Evolutionary conservation across 2,329 filamentous ascomycete species (phyloP), one percentile per base, ranked within the genome.

Genomic region (Coniella lustricola): DNA sequence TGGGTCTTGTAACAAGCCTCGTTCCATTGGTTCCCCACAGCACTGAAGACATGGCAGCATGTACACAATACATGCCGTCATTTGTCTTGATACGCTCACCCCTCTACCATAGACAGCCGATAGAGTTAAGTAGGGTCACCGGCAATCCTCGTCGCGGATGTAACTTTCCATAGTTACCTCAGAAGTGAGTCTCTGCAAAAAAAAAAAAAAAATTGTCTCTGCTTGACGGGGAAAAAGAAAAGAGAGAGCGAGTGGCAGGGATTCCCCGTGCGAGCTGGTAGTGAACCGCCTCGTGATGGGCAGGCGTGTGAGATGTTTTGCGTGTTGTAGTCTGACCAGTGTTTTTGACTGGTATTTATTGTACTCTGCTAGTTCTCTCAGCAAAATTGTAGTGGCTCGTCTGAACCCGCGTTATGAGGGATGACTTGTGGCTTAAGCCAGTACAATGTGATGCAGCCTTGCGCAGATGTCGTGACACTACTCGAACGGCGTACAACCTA

Each of bases 61-160:
- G 12, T 18, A 17, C 1, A 14, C 32, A 17, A 4, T 29, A 17
- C n/a, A 12, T 9, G 16, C 38, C n/a, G 3, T 3, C 22, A 36
- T 8, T 16, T 21, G 13, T n/a, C n/a, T 9, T 12, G 10, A 9
- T 22, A 40, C n/a, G n/a, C 21, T 4, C 33, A 38, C 16, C 7
- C 33, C 12, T 35, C 13, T 13, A 7, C 21, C 44, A 50, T 20
- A 49, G 10, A 21, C 4, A 22, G 5, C n/a, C n/a, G 36, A 32
- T 32, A 50, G 33, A 25, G 31, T 42, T 52, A n/a, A 49, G 32
- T 45, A 34, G n/a, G 49, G 53, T 49, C 50, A 48, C 60, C 57
- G 56, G 56, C 55, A 61, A 61, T 61, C 58, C 56, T 32, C 52
- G 55, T 55, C 55, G 55, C 56, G 56, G 55, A 58, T 60, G 56